These are phyloP conservation scores for Lactuca sativa DNA, from an alignment of 129 eudicot species.

Conservation along the genomic window DNA sequence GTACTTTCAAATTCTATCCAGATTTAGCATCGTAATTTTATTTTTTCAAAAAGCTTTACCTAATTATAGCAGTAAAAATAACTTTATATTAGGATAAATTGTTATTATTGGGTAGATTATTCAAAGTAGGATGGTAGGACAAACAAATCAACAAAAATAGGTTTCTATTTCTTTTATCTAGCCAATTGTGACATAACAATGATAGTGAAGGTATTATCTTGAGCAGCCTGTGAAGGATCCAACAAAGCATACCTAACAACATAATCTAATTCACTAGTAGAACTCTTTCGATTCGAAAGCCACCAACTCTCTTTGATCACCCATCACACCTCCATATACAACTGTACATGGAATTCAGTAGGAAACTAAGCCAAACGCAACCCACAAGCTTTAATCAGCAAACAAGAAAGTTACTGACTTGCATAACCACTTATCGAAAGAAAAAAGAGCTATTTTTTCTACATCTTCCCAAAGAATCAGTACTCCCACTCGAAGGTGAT, in stretches of 20 bases:
- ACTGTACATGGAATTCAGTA: conserved; percentile 79
- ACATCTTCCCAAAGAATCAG: conserved; percentile 81
- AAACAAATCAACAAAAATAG: no score
- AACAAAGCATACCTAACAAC: conserved; percentile 93
- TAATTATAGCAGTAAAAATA: no score
- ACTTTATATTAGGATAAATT: no score
- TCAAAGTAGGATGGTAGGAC: no score
- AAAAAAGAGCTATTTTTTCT: conserved; percentile 49
- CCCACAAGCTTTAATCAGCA: conserved; percentile 96
- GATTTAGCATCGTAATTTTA: no score
- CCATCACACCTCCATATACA: conserved; percentile 82
- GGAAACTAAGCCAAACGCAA: conserved; percentile 94
- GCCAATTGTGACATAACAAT: conserved; percentile 47
- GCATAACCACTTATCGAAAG: conserved; percentile 93
- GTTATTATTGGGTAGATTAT: no score
- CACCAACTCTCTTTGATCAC: conserved; percentile 96
- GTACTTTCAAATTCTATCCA: no score
- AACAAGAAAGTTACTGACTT: conserved; percentile 89
- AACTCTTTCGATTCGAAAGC: conserved; percentile 78
- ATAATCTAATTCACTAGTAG: conserved; percentile 70
- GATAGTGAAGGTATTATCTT: conserved; percentile 96
- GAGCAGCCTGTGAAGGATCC: conserved; percentile 99
- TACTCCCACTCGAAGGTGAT: conserved; percentile 97
- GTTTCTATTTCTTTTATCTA: no score
- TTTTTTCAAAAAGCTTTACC: no score